Evolutionary conservation across 2,329 filamentous ascomycete species (phyloP).

Genomic region (Exophiala mesophila): DNA sequence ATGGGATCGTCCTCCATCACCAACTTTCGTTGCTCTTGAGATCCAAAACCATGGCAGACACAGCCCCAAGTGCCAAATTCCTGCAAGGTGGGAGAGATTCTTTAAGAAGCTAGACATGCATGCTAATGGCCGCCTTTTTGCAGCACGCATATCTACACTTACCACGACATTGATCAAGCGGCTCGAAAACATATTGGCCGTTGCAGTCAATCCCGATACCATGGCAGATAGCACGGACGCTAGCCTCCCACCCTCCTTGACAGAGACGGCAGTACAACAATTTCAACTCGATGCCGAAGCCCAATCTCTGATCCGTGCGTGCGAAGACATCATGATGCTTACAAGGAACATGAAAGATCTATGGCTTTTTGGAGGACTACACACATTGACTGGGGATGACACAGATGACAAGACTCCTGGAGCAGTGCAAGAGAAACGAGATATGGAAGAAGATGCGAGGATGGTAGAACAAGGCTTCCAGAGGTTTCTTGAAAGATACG

Average conservation of each 20-base stretch:
- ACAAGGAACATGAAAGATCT: constrained; percentile 61
- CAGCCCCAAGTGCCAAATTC: constrained; percentile 20
- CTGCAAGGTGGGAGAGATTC: constrained; percentile 16
- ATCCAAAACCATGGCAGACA: constrained; percentile 2
- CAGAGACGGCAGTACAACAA: constrained; percentile 52
- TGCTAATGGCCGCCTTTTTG: neutral
- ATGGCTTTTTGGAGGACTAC: constrained; percentile 62
- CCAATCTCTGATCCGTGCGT: constrained; percentile 54
- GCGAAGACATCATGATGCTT: constrained; percentile 58
- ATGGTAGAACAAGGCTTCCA: constrained; percentile 33
- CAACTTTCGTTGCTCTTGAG: no score
- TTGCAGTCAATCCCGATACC: constrained; percentile 10
- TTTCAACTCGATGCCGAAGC: constrained; percentile 51
- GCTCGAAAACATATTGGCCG: constrained; percentile 24
- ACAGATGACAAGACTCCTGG: constrained; percentile 38
- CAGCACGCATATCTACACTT: constrained; percentile 22
- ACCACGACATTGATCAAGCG: constrained; percentile 22
- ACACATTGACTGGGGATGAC: constrained; percentile 46
- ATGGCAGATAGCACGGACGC: constrained; percentile 2
- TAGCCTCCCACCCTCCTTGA: constrained; percentile 30
- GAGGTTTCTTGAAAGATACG: constrained; percentile 20
- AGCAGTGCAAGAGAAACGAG: constrained; percentile 34
- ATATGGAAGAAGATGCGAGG: constrained; percentile 44
- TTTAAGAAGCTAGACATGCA: no score
- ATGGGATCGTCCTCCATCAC: no score